Conservation (phyloP, 306 rosid species). For the Hippophae rhamnoides region DNA sequence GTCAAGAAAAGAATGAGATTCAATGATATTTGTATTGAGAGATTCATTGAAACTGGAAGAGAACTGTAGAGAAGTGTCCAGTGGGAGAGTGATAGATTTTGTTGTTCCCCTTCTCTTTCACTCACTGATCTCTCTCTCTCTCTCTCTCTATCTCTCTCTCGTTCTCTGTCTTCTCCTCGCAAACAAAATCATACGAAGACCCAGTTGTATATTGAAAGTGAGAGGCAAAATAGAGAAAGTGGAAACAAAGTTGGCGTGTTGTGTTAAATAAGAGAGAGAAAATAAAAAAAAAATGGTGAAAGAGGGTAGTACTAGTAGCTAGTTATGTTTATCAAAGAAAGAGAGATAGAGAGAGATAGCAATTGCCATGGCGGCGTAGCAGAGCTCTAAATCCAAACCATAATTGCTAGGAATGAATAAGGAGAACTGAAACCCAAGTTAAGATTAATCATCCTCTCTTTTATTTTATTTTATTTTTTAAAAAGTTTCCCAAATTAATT, state of each 20-base stretch:
- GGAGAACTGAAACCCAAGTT: conserved; percentile 19
- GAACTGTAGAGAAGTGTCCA: conserved; percentile 37
- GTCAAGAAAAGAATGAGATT: conserved; percentile 20
- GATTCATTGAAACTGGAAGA: conserved; percentile 51
- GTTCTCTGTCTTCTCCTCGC: not conserved
- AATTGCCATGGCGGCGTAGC: conserved; percentile 99
- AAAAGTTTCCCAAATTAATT: too few species aligned
- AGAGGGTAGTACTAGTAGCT: conserved; percentile 7
- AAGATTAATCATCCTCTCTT: not conserved
- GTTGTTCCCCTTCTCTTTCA: conserved; percentile 28
- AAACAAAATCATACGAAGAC: not conserved
- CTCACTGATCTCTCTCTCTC: conserved; percentile 9
- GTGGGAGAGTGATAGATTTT: conserved; percentile 52
- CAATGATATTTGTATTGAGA: conserved; percentile 18
- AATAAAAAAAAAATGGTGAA: conserved; percentile 1
- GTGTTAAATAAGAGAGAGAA: not conserved
- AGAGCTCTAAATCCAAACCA: conserved; percentile 87
- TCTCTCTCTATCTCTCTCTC: conserved; percentile 6
- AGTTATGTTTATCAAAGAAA: conserved; percentile 17
- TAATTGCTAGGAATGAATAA: conserved; percentile 48
- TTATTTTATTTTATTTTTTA: too few species aligned
- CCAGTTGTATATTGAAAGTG: not conserved
- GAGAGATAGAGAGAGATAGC: conserved; percentile 31
- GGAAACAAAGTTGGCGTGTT: too few species aligned
- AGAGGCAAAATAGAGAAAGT: too few species aligned